phyloP scores from a whole-genome alignment of 805 yeast genomes.

The Metschnikowia henanensis region DNA sequence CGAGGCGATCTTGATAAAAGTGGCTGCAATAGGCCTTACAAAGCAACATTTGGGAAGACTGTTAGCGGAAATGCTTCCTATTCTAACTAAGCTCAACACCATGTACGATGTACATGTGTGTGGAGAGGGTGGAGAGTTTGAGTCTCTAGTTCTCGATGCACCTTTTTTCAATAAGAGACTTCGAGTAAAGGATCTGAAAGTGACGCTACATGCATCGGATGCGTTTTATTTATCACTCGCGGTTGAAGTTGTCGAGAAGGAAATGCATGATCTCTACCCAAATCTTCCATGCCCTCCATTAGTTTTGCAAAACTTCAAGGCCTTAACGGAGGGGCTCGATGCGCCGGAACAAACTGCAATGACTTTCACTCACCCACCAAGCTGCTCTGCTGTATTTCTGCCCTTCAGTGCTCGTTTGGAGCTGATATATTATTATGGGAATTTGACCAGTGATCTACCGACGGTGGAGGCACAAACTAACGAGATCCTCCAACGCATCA shows the following conservation, averaged over 20 bases:
- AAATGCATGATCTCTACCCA: constrained; percentile 3
- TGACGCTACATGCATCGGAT: constrained; percentile 58
- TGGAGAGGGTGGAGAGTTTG: constrained; percentile 99
- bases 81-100: constrained; percentile 53
- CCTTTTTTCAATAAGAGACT: constrained; percentile 68
- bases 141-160: constrained; percentile 87
- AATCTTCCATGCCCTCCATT: constrained; percentile 3
- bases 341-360: constrained; percentile 6
- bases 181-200: constrained; percentile 38
- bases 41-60: constrained; percentile 66
- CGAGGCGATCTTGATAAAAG: constrained; percentile 88
- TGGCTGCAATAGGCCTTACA: constrained; percentile 86
- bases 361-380: too few species aligned
- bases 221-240: constrained; percentile 65
- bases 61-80: constrained; percentile 60
- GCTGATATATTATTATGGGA: constrained; percentile 28
- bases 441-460: constrained; percentile 22
- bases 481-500: constrained; percentile 50
- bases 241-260: constrained; percentile 48
- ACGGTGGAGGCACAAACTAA: constrained; percentile 40
- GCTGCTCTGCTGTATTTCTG: background rate
- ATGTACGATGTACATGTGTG: constrained; percentile 87
- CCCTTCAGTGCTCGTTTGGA: constrained; percentile 1
- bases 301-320: constrained; percentile 1
- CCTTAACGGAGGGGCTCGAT: background rate